phyloP scores from a whole-genome alignment of 2,329 filamentous ascomycete genomes.

The Grosmannia serpens region DNA sequence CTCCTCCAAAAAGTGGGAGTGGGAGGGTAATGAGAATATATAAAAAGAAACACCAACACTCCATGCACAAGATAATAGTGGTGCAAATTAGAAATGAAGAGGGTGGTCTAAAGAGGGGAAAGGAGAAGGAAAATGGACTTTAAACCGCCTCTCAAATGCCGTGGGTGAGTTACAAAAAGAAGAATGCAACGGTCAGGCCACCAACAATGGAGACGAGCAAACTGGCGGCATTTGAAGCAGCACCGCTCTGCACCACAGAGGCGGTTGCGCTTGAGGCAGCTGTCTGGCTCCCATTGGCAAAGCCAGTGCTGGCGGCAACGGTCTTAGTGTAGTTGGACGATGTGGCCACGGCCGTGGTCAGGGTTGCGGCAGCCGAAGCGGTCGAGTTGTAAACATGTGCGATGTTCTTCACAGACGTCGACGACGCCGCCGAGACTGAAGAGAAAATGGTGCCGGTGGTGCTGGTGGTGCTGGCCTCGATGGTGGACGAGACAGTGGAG shows the following conservation, averaged over 20 bases:
- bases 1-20: background rate
- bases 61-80: background rate
- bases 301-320: slow-evolving; percentile 1
- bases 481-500: background rate
- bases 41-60: background rate
- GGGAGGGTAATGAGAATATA: background rate
- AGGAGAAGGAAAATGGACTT: background rate
- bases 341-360: slow-evolving; percentile 5
- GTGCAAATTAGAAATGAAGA: background rate
- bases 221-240: background rate
- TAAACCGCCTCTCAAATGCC: background rate
- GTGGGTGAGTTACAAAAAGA: background rate
- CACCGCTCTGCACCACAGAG: background rate
- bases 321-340: slow-evolving; percentile 7
- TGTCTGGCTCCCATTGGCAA: background rate
- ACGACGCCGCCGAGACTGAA: slow-evolving; percentile 1
- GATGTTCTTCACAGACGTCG: background rate
- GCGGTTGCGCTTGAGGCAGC: slow-evolving; percentile 1
- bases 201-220: background rate
- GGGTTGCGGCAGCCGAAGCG: background rate
- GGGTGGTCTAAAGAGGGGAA: background rate
- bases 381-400: slow-evolving; percentile 3
- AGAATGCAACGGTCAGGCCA: background rate
- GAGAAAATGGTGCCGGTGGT: background rate
- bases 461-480: background rate